Percentiles rank a stretch among this genome's conserved stretches.
phyloP scores from a whole-genome alignment of 1,139 yeast species.

The Geotrichum cucujoidarum region DNA sequence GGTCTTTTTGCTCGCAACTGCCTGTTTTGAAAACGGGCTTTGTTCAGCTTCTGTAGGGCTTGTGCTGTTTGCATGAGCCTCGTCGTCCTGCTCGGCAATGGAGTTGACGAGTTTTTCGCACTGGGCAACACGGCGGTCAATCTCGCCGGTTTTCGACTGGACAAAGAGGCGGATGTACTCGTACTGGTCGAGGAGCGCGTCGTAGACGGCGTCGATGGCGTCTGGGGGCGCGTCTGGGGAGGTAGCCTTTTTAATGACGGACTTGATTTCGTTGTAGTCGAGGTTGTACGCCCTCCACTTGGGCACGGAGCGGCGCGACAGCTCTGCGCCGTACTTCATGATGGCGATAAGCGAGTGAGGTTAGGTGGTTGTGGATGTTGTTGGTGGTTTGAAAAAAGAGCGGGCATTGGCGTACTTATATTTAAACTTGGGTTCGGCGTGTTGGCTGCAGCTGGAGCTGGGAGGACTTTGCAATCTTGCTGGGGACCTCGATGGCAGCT shows the following conservation, averaged over 20 bases:
- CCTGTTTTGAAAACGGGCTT: background rate
- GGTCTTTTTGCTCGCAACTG: slow-evolving; percentile 10
- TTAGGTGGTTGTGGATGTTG: too few relatives aligned
- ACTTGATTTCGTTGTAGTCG: slow-evolving; percentile 72
- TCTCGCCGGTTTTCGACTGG: slow-evolving; percentile 60
- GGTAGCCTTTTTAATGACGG: slow-evolving; percentile 51
- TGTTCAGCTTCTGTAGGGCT: too few relatives aligned
- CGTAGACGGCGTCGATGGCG: slow-evolving; percentile 24
- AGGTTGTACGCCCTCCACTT: slow-evolving; percentile 83
- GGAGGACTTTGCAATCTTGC: too few relatives aligned
- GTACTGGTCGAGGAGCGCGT: slow-evolving; percentile 46
- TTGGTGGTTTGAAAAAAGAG: too few relatives aligned
- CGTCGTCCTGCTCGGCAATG: slow-evolving; percentile 26
- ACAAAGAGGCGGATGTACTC: slow-evolving; percentile 54
- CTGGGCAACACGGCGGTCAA: slow-evolving; percentile 40
- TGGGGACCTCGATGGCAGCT: too few relatives aligned
- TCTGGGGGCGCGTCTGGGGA: slow-evolving; percentile 27
- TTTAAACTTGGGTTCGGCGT: too few relatives aligned
- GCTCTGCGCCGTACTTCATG: slow-evolving; percentile 84
- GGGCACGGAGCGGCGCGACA: slow-evolving; percentile 69
- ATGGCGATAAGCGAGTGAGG: background rate
- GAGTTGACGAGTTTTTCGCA: slow-evolving; percentile 40
- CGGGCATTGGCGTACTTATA: too few relatives aligned
- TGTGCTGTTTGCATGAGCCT: background rate
- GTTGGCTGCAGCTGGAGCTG: too few relatives aligned